Percentiles rank a stretch among this genome's conserved stretches.
phyloP scores from a whole-genome alignment of 192 early-diverging fungal genomes.

The Gorgonomyces haynaldii region DNA sequence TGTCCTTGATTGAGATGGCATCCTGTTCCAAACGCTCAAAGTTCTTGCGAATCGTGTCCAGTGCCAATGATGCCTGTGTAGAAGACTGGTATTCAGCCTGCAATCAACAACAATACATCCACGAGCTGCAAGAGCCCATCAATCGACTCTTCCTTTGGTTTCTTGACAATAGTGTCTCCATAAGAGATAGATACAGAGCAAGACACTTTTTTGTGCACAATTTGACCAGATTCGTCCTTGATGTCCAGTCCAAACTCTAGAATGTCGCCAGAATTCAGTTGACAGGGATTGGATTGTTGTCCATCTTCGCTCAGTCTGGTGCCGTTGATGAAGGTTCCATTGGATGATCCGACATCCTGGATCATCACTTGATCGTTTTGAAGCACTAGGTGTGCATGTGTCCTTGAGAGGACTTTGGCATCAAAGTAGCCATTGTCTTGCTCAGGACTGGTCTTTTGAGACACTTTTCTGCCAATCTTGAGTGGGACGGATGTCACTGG shows the following conservation, averaged over 20 bases:
- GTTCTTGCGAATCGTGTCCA: not conserved
- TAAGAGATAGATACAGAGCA: slow-evolving; percentile 19
- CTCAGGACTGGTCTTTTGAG: slow-evolving; percentile 45
- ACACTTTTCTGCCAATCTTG: slow-evolving; percentile 63
- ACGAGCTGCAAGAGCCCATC: no score
- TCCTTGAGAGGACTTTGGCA: slow-evolving; percentile 65
- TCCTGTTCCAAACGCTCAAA: slow-evolving; percentile 3
- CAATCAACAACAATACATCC: no score
- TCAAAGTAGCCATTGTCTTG: slow-evolving; percentile 69
- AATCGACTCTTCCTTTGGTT: no score
- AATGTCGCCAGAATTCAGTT: slow-evolving; percentile 46
- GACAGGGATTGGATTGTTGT: slow-evolving; percentile 40
- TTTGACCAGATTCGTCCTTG: slow-evolving; percentile 54
- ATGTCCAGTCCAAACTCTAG: slow-evolving; percentile 78
- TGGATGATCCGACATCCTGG: slow-evolving; percentile 63
- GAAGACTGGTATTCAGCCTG: slow-evolving; percentile 7
- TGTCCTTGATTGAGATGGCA: no score
- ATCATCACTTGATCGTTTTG: slow-evolving; percentile 45
- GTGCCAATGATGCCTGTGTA: not conserved
- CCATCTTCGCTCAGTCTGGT: slow-evolving; percentile 55
- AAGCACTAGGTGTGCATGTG: slow-evolving; percentile 64
- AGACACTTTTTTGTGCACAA: slow-evolving; percentile 35
- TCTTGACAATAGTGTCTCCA: no score
- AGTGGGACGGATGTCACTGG: no score
- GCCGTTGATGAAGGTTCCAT: slow-evolving; percentile 74